phyloP scores from a whole-genome alignment of 352 stramenopile species.

The Bremia lactucae region DNA sequence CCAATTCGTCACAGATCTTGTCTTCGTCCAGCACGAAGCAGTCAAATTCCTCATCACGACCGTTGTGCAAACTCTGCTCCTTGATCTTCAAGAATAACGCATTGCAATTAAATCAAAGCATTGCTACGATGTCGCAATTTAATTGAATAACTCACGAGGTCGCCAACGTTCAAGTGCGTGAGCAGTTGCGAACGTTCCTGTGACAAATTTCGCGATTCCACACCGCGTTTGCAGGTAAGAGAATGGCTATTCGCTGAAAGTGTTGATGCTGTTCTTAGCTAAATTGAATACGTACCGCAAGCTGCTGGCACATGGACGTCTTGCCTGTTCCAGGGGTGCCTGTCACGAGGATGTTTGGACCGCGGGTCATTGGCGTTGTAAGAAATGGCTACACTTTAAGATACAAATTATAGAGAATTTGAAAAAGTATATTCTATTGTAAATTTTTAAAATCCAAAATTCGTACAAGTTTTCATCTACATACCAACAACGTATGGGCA shows the following conservation, averaged over 20 bases:
- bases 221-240: conserved; percentile 1
- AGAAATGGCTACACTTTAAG: no score
- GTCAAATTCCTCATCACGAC: conserved; percentile 91
- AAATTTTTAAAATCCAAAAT: no score
- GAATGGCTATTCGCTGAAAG: no score
- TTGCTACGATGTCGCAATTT: background rate
- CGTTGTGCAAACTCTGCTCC: conserved; percentile 66
- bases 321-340: conserved; percentile 94
- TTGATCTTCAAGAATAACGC: conserved; percentile 31
- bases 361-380: conserved; percentile 43
- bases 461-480: no score
- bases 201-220: conserved; percentile 3
- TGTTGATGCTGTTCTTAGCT: no score
- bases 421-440: no score
- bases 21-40: conserved; percentile 96
- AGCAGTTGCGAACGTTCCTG: conserved; percentile 73
- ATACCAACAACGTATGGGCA: no score
- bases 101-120: conserved; percentile 4
- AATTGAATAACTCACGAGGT: conserved; percentile 52
- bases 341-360: conserved; percentile 96
- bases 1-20: conserved; percentile 93
- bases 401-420: no score
- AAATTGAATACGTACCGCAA: conserved; percentile 58
- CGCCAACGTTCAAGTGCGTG: conserved; percentile 91
- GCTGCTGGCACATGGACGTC: conserved; percentile 88